Evolutionary conservation across 225 moss, liverwort and hornwort genomes (phyloP).

Genomic region (Ulota crispa): DNA sequence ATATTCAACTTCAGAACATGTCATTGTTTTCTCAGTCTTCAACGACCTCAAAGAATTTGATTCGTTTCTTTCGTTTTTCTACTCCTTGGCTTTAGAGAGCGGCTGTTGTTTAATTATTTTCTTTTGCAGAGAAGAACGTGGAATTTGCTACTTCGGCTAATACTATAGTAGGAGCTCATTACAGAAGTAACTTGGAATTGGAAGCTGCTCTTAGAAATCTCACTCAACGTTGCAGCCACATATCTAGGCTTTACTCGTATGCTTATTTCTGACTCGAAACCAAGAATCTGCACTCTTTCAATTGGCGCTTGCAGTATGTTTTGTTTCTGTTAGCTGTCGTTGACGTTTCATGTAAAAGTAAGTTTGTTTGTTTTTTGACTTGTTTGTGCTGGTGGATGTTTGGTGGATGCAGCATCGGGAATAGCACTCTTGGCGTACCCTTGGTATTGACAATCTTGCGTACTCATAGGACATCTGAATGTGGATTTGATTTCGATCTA

Average conservation of each 20-base stretch:
- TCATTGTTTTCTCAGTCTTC: background rate
- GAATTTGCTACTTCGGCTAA: slow-evolving; percentile 12
- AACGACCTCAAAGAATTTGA: background rate
- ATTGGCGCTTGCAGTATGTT: background rate
- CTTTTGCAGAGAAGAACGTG: slow-evolving; percentile 29
- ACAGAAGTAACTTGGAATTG: slow-evolving; percentile 41
- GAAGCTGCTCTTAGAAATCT: slow-evolving; percentile 55
- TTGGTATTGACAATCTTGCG: slow-evolving; percentile 45
- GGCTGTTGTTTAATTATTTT: background rate
- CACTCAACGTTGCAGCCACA: slow-evolving; percentile 59
- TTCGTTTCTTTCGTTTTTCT: background rate
- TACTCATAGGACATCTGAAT: slow-evolving; percentile 1
- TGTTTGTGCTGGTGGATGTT: slow-evolving; percentile 15
- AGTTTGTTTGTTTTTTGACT: background rate
- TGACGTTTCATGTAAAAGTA: background rate
- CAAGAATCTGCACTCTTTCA: background rate
- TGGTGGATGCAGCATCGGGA: slow-evolving; percentile 66
- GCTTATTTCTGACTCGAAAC: background rate
- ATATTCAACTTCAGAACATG: background rate
- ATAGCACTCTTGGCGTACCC: slow-evolving; percentile 70
- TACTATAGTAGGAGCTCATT: slow-evolving; percentile 16
- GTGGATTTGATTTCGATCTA: background rate
- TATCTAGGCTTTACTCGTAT: slow-evolving; percentile 67
- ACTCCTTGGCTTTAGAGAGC: background rate
- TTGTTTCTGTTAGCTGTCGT: background rate